Evolutionary conservation across 2,329 filamentous ascomycete genomes (phyloP).

Genomic region (Davidsoniella neocaledoniae): DNA sequence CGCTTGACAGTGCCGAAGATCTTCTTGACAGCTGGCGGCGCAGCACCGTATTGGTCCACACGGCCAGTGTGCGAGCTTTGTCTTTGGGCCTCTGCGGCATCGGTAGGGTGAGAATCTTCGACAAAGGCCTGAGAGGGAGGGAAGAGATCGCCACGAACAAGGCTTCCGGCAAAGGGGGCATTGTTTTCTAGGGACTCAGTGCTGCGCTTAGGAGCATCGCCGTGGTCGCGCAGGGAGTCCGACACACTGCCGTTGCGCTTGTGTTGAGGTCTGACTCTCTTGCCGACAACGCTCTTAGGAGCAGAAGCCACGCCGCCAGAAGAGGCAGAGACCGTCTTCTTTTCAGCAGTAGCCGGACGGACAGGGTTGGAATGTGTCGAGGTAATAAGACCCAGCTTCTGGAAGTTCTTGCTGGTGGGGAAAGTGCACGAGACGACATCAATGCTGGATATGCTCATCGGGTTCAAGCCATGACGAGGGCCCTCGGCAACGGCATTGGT

Average conservation of each 20-base stretch:
- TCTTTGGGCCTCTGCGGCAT: slow-evolving; percentile 27
- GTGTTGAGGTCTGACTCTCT: slow-evolving; percentile 46
- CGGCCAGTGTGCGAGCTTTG: not conserved
- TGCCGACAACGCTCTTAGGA: slow-evolving; percentile 39
- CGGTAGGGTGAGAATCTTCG: slow-evolving; percentile 40
- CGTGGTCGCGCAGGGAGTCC: slow-evolving; percentile 61
- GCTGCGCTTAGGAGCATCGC: slow-evolving; percentile 33
- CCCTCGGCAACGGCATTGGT: not conserved
- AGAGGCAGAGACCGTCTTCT: slow-evolving; percentile 17
- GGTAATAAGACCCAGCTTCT: slow-evolving; percentile 13
- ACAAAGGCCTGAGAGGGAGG: slow-evolving; percentile 73
- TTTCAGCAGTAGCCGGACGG: slow-evolving; percentile 24
- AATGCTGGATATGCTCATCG: slow-evolving; percentile 40
- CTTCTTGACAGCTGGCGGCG: slow-evolving; percentile 57
- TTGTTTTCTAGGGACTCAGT: slow-evolving; percentile 32
- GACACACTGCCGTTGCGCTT: slow-evolving; percentile 78
- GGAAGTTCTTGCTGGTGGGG: slow-evolving; percentile 31
- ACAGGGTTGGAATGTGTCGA: slow-evolving; percentile 20
- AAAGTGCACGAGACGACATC: slow-evolving; percentile 49
- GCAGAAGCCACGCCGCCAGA: slow-evolving; percentile 38
- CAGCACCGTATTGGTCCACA: not conserved
- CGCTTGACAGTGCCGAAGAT: slow-evolving; percentile 74
- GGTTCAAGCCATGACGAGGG: slow-evolving; percentile 16
- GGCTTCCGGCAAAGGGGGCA: slow-evolving; percentile 54
- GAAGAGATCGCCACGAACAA: slow-evolving; percentile 74